These are phyloP conservation scores for Artemisia argyi DNA, from an alignment of 129 eudicot species.

Conservation along the genomic window DNA sequence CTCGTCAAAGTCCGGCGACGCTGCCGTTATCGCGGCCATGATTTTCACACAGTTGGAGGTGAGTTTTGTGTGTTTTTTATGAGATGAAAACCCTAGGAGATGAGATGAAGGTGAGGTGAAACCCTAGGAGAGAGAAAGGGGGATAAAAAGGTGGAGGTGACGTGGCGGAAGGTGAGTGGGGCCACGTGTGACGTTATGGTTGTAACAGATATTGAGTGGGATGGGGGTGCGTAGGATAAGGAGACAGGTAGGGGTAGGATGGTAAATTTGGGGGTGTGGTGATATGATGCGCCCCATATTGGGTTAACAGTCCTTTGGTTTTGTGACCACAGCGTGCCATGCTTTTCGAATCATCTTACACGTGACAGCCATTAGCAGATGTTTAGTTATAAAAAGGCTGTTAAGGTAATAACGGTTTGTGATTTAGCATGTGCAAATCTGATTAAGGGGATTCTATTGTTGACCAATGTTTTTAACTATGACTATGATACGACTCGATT, in stretches of 20 bases:
- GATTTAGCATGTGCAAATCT: no score
- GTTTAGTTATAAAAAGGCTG: neutral
- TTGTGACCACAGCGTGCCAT: conserved; percentile 18
- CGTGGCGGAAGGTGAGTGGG: conserved; percentile 27
- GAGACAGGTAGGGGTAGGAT: conserved; percentile 1
- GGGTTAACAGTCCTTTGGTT: neutral
- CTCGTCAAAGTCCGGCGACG: conserved; percentile 69
- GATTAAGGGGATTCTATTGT: no score
- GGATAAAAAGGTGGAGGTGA: conserved; percentile 38
- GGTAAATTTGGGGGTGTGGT: neutral
- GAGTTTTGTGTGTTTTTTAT: no score
- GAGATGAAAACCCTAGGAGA: conserved; percentile 37
- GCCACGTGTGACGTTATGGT: conserved; percentile 34
- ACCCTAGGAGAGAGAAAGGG: conserved; percentile 15
- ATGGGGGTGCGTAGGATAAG: conserved; percentile 13
- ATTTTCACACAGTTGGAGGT: no score
- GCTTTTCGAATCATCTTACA: neutral
- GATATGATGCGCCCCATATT: conserved; percentile 19
- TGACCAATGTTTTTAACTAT: no score
- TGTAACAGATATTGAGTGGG: neutral
- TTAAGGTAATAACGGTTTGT: no score
- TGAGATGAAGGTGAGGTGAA: conserved; percentile 17
- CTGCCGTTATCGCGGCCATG: no score
- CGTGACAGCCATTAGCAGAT: no score
- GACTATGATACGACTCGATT: no score